Base-by-base conservation (phyloP, 805 yeast species). In the Candida succiphila region DNA sequence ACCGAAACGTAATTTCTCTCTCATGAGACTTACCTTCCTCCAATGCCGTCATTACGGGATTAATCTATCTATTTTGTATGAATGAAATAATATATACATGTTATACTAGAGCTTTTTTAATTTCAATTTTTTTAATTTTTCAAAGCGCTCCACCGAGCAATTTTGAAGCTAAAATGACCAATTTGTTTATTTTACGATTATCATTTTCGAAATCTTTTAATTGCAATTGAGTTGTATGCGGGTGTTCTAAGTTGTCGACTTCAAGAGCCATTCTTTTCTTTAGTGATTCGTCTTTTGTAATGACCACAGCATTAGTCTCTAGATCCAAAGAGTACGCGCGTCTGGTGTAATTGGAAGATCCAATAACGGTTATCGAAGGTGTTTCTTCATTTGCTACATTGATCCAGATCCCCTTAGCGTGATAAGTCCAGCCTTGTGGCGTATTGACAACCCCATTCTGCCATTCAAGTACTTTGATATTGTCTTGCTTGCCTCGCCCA, bases 381-480 rank as follows among this genome's bases (percentile, higher is more conserved):
- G 51, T 48, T 0, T 45, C 40, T 30, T 75, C 80, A 2, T 58
- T 65, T 1, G 86, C 81, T 10, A 64, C 61, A 7, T 72, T 64
- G 0, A 84, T 58, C 97, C 97, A 92, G 4, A 89, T 60, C 1
- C 98, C 98, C 52, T 92, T 92, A 12, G 98, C 97, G 51, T 92
- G 98, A 54, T 92, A 92, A 0, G 96, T 84, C 97, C 98, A 89
- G 1, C 98, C 98, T 20, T 65, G 69, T 1, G 77, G 70, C 7
- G 81, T 71, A 49, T 86, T 85, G 3, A 86, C 95, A 3, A 75
- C 62, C 1, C 98, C 98, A 31, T 72, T 75, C 48, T 72, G 69
- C 98, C 98, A 92, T 55, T 89, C 97, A 36, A 65, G 66, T 25
- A 92, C 60, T 15, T 60, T 55, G 21, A 89, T 75, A 24, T 61